phyloP scores from a whole-genome alignment of 2,329 filamentous ascomycete genomes.

The Didymella lethalis region DNA sequence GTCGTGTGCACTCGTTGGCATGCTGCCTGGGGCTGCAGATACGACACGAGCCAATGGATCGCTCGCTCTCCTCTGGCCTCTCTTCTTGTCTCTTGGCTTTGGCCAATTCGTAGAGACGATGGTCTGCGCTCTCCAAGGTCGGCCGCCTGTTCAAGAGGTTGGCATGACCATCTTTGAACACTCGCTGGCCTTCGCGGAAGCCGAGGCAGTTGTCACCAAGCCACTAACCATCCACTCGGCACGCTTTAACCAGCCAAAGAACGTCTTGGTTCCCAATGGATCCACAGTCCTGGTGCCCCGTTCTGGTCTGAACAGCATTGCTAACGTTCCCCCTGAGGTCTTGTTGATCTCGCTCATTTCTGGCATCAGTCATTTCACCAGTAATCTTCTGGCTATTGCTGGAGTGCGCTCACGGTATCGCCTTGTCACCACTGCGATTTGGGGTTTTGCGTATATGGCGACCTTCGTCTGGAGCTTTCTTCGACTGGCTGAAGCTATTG shows the following conservation, averaged over 20 bases:
- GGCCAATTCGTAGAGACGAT: constrained; percentile 91
- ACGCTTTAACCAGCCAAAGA: constrained; percentile 51
- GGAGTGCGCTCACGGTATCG: constrained; percentile 80
- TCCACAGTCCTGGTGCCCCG: constrained; percentile 49
- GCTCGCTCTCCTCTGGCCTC: constrained; percentile 76
- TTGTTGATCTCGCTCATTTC: constrained; percentile 88
- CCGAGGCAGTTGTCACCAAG: constrained; percentile 84
- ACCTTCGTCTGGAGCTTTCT: constrained; percentile 80
- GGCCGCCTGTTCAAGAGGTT: constrained; percentile 80
- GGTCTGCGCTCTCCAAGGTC: constrained; percentile 85
- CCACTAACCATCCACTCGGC: constrained; percentile 78
- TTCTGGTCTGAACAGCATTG: constrained; percentile 75
- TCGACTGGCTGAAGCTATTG: constrained; percentile 48
- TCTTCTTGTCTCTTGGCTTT: constrained; percentile 72
- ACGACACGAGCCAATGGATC: constrained; percentile 73
- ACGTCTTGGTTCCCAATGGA: constrained; percentile 55
- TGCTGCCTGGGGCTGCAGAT: constrained; percentile 66
- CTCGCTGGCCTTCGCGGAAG: constrained; percentile 93
- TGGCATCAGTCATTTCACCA: constrained; percentile 85
- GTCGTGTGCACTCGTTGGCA: constrained; percentile 77
- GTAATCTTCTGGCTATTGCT: constrained; percentile 81
- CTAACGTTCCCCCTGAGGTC: constrained; percentile 90
- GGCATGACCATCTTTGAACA: constrained; percentile 98
- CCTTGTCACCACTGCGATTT: constrained; percentile 86
- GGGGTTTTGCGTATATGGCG: constrained; percentile 88